phyloP scores from a whole-genome alignment of 768 basidiomycete species.

The Trametes coccinea region DNA sequence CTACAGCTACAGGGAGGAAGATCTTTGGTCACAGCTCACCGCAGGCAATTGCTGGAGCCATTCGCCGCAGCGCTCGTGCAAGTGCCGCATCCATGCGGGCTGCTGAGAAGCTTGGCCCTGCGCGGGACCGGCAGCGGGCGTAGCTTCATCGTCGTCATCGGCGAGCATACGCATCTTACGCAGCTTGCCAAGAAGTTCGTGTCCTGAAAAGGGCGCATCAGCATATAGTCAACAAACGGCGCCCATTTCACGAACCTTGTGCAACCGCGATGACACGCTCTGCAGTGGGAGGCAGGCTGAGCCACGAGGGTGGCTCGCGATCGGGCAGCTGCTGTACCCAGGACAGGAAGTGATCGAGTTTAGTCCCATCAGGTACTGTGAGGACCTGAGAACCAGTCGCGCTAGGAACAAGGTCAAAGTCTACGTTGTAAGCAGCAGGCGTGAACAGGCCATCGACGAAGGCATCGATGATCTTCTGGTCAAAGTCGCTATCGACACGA shows the following conservation, averaged over 20 bases:
- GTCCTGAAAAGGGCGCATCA: constrained; percentile 50
- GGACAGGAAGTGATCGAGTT: constrained; percentile 83
- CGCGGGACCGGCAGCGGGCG: constrained; percentile 50
- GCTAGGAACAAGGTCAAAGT: constrained; percentile 84
- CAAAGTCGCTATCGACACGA: constrained; percentile 91
- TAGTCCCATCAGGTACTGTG: constrained; percentile 86
- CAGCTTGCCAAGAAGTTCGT: constrained; percentile 79
- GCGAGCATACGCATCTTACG: constrained; percentile 90
- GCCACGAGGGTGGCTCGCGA: constrained; percentile 91
- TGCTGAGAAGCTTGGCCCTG: constrained; percentile 71
- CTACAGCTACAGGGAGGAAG: not conserved
- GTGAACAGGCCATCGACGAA: constrained; percentile 93
- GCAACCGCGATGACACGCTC: constrained; percentile 89
- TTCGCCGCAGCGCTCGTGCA: constrained; percentile 79
- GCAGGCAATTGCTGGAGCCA: constrained; percentile 79
- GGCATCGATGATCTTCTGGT: constrained; percentile 88
- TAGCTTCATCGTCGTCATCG: constrained; percentile 71
- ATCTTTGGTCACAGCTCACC: constrained; percentile 43
- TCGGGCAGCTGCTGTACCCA: constrained; percentile 93
- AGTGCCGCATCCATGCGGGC: constrained; percentile 92
- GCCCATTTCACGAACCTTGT: constrained; percentile 59
- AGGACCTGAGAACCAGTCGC: constrained; percentile 57
- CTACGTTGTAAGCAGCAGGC: constrained; percentile 85
- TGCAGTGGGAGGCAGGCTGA: constrained; percentile 89
- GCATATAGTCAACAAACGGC: not conserved